These are phyloP conservation scores for Suhomyces faveliae DNA, from an alignment of 805 yeast genomes.

Conservation along the genomic window DNA sequence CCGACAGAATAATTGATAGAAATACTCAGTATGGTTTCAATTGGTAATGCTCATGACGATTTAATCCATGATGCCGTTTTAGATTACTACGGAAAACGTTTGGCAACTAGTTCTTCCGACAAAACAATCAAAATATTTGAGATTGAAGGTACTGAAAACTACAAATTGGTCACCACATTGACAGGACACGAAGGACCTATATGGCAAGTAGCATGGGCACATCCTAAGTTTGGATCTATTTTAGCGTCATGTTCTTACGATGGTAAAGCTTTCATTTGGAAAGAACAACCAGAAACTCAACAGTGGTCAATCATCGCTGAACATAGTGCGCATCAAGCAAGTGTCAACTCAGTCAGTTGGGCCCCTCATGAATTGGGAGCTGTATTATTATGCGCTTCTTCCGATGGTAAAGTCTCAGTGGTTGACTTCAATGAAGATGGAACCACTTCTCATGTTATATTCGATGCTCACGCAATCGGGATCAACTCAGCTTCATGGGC, in stretches of 20 bases:
- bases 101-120: slow-evolving; percentile 96
- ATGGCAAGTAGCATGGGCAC: slow-evolving; percentile 99
- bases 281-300: slow-evolving; percentile 74
- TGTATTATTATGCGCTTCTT: slow-evolving; percentile 80
- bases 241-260: slow-evolving; percentile 94
- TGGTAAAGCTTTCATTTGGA: slow-evolving; percentile 93
- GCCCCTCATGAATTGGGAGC: slow-evolving; percentile 98
- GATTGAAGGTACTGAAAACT: slow-evolving; percentile 76
- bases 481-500: slow-evolving; percentile 97
- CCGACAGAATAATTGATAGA: not conserved
- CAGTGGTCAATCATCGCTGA: slow-evolving; percentile 86
- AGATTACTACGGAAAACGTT: slow-evolving; percentile 93
- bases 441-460: slow-evolving; percentile 58
- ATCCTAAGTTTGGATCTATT: slow-evolving; percentile 94
- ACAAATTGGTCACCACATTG: slow-evolving; percentile 78
- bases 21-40: slow-evolving; percentile 58
- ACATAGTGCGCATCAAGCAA: slow-evolving; percentile 86
- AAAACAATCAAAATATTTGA: slow-evolving; percentile 93
- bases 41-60: slow-evolving; percentile 89
- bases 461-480: slow-evolving; percentile 89
- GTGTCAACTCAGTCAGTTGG: slow-evolving; percentile 94
- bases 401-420: slow-evolving; percentile 89
- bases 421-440: slow-evolving; percentile 92
- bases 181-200: slow-evolving; percentile 97
- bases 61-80: slow-evolving; percentile 94